Percentiles rank a stretch among this genome's conserved stretches.
These are phyloP conservation scores for Babesia bigemina DNA, from an alignment of 169 alveolate genomes.

Conservation along the genomic window DNA sequence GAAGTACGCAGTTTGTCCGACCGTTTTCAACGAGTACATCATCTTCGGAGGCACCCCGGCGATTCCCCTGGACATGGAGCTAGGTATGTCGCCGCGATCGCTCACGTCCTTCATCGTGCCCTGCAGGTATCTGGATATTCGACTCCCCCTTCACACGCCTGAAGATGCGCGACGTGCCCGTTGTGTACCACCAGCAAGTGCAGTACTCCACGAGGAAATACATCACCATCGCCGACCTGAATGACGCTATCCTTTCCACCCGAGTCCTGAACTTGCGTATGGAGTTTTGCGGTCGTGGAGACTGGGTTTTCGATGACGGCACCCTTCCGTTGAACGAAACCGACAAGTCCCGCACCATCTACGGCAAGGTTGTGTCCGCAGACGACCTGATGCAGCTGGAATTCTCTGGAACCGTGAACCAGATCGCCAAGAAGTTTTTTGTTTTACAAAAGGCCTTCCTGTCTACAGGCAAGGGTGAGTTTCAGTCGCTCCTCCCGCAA, in stretches of 20 bases:
- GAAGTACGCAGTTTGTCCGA: constrained; percentile 39
- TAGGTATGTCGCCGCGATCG: constrained; percentile 14
- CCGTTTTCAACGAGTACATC: constrained; percentile 40
- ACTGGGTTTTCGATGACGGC: constrained; percentile 39
- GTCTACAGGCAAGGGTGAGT: constrained; percentile 19
- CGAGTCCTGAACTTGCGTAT: constrained; percentile 10
- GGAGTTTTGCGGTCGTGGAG: constrained; percentile 41
- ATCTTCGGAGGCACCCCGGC: constrained; percentile 53
- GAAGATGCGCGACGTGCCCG: constrained; percentile 40
- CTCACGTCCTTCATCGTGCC: not conserved
- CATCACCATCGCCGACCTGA: constrained; percentile 24
- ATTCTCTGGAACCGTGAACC: constrained; percentile 26
- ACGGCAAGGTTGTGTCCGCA: constrained; percentile 30
- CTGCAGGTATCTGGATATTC: constrained; percentile 33
- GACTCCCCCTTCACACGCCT: constrained; percentile 29
- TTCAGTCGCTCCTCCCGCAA: not conserved
- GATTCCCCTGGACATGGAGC: constrained; percentile 39
- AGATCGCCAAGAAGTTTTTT: constrained; percentile 34
- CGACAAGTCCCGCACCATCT: constrained; percentile 16
- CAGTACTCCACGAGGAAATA: constrained; percentile 54
- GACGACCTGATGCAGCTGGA: constrained; percentile 41
- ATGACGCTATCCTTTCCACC: constrained; percentile 12
- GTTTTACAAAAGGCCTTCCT: constrained; percentile 23
- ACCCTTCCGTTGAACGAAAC: constrained; percentile 5
- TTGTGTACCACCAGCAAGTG: constrained; percentile 43